Evolutionary conservation across 1,139 yeast species (phyloP), one percentile per base, ranked within the genome.

Genomic region (Candida gigantensis): DNA sequence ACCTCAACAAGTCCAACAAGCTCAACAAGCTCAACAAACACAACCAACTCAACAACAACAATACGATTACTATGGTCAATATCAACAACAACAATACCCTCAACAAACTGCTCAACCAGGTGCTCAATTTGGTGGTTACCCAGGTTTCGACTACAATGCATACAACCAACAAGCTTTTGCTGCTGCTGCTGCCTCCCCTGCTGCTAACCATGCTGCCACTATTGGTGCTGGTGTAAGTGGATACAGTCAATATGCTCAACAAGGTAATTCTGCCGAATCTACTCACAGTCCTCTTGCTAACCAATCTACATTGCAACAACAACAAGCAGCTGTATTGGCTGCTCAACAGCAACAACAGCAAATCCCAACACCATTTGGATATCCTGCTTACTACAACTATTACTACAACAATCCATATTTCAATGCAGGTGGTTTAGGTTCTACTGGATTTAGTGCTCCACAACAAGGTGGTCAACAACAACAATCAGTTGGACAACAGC

Each of bases 371-470:
- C 74, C 74, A 43, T 68, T 62, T 47, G 74, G 67, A 20, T 69
- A 69, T 58, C 74, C 75, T 39, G 66, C 67, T 57, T 68, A 69
- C 57, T 60, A 66, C 57, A 56, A 68, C 53, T 68, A 67, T 52
- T 68, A 68, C 53, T 68, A 68, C 53, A 65, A 64, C 49, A 64
- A 63, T 23, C 74, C 73, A 49, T 68, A 62, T 52, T 70, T 65
- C 48, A 67, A 64, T 32, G 49, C 46, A 28, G 45, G 48, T 34
- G 55, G 49, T 24, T 46, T 43, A 32, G 47, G 45, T 10, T 59
- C 57, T 41, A 52, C 44, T 39, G 53, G 53, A 25, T 58, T 55
- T 41, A 51, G 51, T 23, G 47, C 51, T 36, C 46, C 45, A 29
- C 47, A 36, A 28, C 41, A 36, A 28, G 32, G 28, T 17, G 25